Percentiles rank a stretch among this genome's conserved stretches.
Conservation (phyloP, 1,139 yeast species). For the Casaregolazyma suthepensis region DNA sequence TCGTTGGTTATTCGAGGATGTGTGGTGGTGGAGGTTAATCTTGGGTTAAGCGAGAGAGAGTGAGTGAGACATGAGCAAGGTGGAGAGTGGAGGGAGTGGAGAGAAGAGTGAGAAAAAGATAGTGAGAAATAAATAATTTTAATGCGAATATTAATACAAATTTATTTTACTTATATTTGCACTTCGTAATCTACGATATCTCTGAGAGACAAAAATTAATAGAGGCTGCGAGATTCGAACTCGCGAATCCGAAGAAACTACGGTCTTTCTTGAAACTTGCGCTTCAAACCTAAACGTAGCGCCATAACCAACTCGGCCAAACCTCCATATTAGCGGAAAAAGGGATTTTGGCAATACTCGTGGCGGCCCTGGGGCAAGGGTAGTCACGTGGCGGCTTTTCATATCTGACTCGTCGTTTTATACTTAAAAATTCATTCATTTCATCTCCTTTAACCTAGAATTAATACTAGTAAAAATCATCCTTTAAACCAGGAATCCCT, state of each 20-base stretch:
- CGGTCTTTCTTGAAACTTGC: slow-evolving; percentile 5
- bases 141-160: not conserved
- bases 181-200: too few relatives aligned
- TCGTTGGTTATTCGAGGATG: not conserved
- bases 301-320: slow-evolving; percentile 13
- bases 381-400: not conserved
- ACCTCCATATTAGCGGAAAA: slow-evolving; percentile 3
- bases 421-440: not conserved
- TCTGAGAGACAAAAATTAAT: too few relatives aligned
- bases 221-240: slow-evolving; percentile 11
- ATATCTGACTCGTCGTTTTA: not conserved
- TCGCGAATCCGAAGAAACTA: slow-evolving; percentile 11
- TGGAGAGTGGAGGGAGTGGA: not conserved
- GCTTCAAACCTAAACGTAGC: slow-evolving; percentile 10
- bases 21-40: not conserved
- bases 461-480: not conserved
- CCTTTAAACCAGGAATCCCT: too few relatives aligned
- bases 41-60: not conserved
- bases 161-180: too few relatives aligned
- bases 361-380: not conserved
- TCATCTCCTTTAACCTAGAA: not conserved
- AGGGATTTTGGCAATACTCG: not conserved
- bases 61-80: not conserved
- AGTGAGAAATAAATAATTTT: not conserved
- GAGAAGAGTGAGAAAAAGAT: not conserved